Conservation (phyloP, 176 grass and related monocot genomes). For the Saccharum spontaneum region DNA sequence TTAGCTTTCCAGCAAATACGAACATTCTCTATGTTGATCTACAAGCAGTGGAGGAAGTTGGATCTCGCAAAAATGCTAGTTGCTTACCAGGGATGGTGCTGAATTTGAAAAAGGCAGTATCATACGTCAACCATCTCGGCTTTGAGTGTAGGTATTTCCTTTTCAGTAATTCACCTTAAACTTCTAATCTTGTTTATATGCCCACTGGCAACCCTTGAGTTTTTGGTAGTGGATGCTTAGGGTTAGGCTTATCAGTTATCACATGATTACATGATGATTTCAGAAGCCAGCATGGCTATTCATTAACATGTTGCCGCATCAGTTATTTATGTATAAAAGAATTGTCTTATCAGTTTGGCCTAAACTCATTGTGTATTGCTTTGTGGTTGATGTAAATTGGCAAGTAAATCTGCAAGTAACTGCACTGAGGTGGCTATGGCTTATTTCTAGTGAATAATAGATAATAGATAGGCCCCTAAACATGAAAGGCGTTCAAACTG, state of each 20-base stretch:
- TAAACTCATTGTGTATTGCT: constrained; percentile 13
- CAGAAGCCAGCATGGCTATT: background rate
- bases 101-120: constrained; percentile 89
- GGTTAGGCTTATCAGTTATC: constrained; percentile 21
- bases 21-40: constrained; percentile 98
- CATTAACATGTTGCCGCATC: constrained; percentile 8
- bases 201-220: background rate
- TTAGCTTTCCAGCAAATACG: constrained; percentile 95
- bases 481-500: background rate
- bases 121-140: constrained; percentile 83
- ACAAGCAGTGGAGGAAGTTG: constrained; percentile 74
- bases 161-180: constrained; percentile 32
- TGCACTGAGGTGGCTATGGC: background rate
- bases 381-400: background rate
- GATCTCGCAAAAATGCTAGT: constrained; percentile 68
- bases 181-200: background rate
- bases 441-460: constrained; percentile 7
- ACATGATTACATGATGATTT: background rate
- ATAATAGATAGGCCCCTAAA: background rate
- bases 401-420: constrained; percentile 7
- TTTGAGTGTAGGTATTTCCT: constrained; percentile 90
- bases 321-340: constrained; percentile 7
- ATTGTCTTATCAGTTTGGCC: background rate
- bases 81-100: constrained; percentile 92
- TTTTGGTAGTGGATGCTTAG: background rate